Evolutionary conservation across 1,284 basidiomycete species (phyloP).

Genomic region (Limonomyces culmigenus): DNA sequence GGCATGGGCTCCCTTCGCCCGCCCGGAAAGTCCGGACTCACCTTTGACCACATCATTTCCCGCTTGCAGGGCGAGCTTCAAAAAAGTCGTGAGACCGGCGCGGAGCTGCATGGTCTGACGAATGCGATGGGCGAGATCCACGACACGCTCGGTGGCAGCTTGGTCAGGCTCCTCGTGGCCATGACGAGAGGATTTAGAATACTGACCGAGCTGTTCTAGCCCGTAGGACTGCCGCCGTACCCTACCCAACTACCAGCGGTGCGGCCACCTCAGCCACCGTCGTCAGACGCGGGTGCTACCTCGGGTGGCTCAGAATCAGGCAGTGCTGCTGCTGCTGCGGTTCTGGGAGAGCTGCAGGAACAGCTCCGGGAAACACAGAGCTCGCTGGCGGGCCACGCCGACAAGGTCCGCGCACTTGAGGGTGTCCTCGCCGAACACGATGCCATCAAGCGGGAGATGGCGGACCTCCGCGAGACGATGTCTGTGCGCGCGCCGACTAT

Average conservation of each 20-base stretch:
- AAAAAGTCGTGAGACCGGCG: constrained; percentile 91
- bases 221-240: constrained; percentile 38
- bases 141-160: constrained; percentile 75
- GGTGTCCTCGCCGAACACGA: constrained; percentile 80
- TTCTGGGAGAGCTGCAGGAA: constrained; percentile 54
- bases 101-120: constrained; percentile 70
- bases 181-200: constrained; percentile 1
- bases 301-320: constrained; percentile 6
- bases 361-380: constrained; percentile 80
- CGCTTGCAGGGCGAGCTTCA: constrained; percentile 78
- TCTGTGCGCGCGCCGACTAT: constrained; percentile 24
- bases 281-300: constrained; percentile 9
- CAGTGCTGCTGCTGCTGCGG: constrained; percentile 18
- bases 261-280: constrained; percentile 29
- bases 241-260: constrained; percentile 47
- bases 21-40: constrained; percentile 65
- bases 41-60: constrained; percentile 70
- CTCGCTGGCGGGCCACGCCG: constrained; percentile 65
- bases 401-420: constrained; percentile 77
- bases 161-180: constrained; percentile 30
- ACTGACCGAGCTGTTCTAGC: constrained; percentile 19
- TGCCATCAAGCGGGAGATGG: constrained; percentile 67
- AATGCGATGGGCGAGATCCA: constrained; percentile 84
- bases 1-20: constrained; percentile 54
- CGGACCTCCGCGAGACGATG: constrained; percentile 53